Percentiles rank a stretch among this genome's conserved stretches.
phyloP scores from a whole-genome alignment of 2,329 filamentous ascomycete genomes.

The Leptographium lundbergii region DNA sequence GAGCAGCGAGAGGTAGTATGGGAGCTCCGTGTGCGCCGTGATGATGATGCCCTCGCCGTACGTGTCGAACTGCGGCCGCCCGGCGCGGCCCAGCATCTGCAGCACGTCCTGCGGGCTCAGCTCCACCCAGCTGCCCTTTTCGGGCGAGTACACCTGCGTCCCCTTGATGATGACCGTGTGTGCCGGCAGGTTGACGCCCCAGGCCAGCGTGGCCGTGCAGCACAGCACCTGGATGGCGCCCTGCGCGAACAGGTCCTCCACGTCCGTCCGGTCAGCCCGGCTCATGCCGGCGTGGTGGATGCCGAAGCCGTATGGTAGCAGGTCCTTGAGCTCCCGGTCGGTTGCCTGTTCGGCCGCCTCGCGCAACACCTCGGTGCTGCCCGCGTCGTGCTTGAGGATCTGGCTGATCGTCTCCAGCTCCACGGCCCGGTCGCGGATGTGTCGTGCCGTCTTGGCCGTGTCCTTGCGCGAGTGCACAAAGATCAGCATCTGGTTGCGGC shows the following conservation, averaged over 20 bases:
- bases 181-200: slow-evolving; percentile 96
- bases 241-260: slow-evolving; percentile 87
- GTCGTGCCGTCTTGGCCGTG: slow-evolving; percentile 92
- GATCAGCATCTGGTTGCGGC: slow-evolving; percentile 95
- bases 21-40: slow-evolving; percentile 85
- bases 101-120: slow-evolving; percentile 93
- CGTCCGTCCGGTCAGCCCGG: slow-evolving; percentile 83
- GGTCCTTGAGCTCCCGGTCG: slow-evolving; percentile 81
- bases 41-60: slow-evolving; percentile 99
- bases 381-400: slow-evolving; percentile 84
- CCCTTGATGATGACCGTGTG: slow-evolving; percentile 99
- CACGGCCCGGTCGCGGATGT: slow-evolving; percentile 92
- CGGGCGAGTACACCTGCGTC: slow-evolving; percentile 93
- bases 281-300: slow-evolving; percentile 98
- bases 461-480: slow-evolving; percentile 98
- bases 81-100: slow-evolving; percentile 96
- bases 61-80: slow-evolving; percentile 90
- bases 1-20: slow-evolving; percentile 91
- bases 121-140: slow-evolving; percentile 98
- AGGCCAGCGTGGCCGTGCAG: slow-evolving; percentile 93
- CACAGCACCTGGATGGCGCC: slow-evolving; percentile 91
- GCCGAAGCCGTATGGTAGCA: slow-evolving; percentile 91
- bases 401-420: slow-evolving; percentile 95
- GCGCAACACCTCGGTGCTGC: slow-evolving; percentile 74
- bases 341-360: slow-evolving; percentile 73